These are phyloP conservation scores for Xylaria curta DNA, from an alignment of 495 filamentous ascomycete genomes.

Conservation along the genomic window DNA sequence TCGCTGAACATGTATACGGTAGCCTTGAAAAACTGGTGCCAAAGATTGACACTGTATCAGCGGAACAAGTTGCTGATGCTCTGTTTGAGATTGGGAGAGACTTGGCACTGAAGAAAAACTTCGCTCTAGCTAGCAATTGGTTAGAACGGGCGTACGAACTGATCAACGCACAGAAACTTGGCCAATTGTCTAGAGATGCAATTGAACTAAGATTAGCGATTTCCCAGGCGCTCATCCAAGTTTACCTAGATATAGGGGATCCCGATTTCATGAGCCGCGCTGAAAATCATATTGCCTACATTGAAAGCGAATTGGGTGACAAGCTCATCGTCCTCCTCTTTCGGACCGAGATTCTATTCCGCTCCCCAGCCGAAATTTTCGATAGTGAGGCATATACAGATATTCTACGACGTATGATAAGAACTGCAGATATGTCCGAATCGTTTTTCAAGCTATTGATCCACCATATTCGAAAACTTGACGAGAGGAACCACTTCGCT, in stretches of 20 bases:
- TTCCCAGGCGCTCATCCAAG: constrained; percentile 65
- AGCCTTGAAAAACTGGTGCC: constrained; percentile 54
- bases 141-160: constrained; percentile 70
- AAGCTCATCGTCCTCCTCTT: constrained; percentile 71
- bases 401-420: constrained; percentile 61
- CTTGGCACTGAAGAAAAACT: constrained; percentile 58
- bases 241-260: constrained; percentile 54
- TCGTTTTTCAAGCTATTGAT: constrained; percentile 72
- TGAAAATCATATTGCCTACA: constrained; percentile 59
- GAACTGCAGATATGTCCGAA: constrained; percentile 62
- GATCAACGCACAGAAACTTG: constrained; percentile 61
- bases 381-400: constrained; percentile 57
- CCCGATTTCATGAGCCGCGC: constrained; percentile 60
- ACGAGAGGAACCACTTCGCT: constrained; percentile 56
- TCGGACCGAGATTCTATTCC: constrained; percentile 67
- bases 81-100: constrained; percentile 75
- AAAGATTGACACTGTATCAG: constrained; percentile 51
- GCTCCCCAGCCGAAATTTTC: constrained; percentile 51
- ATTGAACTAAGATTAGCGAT: constrained; percentile 70
- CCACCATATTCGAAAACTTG: constrained; percentile 70
- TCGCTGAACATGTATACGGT: constrained; percentile 78
- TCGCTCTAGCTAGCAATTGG: constrained; percentile 69
- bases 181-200: constrained; percentile 63
- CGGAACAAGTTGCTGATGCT: constrained; percentile 72
- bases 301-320: constrained; percentile 67